These are phyloP conservation scores for Sporothrix globosa DNA, from an alignment of 2,329 filamentous ascomycete genomes.

Conservation along the genomic window DNA sequence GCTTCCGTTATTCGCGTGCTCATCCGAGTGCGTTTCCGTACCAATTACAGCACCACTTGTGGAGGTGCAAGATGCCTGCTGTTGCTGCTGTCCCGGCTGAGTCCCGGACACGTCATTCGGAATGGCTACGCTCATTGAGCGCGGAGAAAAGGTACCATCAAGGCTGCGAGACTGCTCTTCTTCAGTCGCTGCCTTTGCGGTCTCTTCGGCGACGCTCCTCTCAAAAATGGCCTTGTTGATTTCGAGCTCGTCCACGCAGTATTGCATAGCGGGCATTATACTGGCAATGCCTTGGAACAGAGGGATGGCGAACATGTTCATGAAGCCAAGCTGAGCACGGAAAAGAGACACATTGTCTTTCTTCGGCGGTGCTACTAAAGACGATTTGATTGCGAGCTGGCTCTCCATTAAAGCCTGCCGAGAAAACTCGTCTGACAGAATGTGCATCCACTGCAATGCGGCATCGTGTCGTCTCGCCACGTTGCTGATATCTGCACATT, in stretches of 20 bases:
- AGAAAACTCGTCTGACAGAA: constrained; percentile 93
- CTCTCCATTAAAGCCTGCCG: constrained; percentile 90
- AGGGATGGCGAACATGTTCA: constrained; percentile 92
- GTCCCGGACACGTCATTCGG: constrained; percentile 20
- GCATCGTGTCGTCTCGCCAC: constrained; percentile 84
- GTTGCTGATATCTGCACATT: constrained; percentile 98
- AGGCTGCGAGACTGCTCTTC: constrained; percentile 41
- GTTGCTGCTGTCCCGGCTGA: constrained; percentile 20
- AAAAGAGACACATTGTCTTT: constrained; percentile 82
- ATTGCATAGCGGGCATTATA: constrained; percentile 80
- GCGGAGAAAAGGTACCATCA: constrained; percentile 52
- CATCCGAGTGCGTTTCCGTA: neutral
- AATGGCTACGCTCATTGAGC: constrained; percentile 49
- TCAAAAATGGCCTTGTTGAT: constrained; percentile 77
- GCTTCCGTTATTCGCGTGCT: neutral
- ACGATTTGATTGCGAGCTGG: constrained; percentile 83
- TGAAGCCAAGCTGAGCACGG: constrained; percentile 90
- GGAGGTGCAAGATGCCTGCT: constrained; percentile 31
- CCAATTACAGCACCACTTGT: neutral
- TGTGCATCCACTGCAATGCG: constrained; percentile 86
- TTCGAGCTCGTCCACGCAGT: constrained; percentile 80
- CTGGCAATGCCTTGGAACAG: constrained; percentile 87
- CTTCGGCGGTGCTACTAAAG: constrained; percentile 80
- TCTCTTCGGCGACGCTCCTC: constrained; percentile 65
- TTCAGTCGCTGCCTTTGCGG: constrained; percentile 53